Percentiles rank a stretch among this genome's conserved stretches.
These are phyloP conservation scores for Pleurotus eryngii DNA, from an alignment of 768 basidiomycete species.

Conservation along the genomic window DNA sequence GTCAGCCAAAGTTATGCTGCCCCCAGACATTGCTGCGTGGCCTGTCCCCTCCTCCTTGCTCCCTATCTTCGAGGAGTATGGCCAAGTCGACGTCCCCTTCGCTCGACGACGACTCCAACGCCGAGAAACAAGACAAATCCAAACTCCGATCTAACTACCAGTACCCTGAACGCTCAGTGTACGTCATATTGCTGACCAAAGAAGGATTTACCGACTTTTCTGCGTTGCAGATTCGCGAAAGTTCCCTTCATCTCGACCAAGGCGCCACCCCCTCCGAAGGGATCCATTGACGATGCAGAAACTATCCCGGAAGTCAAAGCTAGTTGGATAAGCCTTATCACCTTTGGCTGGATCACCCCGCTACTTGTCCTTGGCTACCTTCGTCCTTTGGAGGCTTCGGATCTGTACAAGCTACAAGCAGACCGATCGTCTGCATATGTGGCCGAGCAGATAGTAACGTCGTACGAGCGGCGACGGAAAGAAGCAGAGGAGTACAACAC, in stretches of 20 bases:
- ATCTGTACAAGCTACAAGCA: constrained; percentile 77
- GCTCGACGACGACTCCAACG: constrained; percentile 2
- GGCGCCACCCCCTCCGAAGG: constrained; percentile 40
- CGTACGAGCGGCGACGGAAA: constrained; percentile 56
- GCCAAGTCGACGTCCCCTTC: constrained; percentile 4
- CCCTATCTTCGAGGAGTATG: neutral
- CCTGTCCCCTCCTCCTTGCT: neutral
- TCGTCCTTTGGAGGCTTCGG: constrained; percentile 75
- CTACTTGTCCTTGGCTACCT: constrained; percentile 73
- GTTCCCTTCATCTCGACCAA: constrained; percentile 39
- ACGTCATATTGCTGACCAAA: neutral
- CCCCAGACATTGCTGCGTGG: neutral
- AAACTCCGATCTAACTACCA: constrained; percentile 1
- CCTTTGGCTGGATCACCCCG: constrained; percentile 75
- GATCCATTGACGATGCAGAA: constrained; percentile 56
- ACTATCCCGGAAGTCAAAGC: constrained; percentile 68
- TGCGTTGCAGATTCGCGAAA: constrained; percentile 20
- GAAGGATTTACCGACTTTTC: neutral
- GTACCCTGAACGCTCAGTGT: constrained; percentile 1
- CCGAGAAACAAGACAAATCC: neutral
- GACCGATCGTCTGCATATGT: constrained; percentile 55
- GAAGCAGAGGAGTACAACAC: constrained; percentile 70
- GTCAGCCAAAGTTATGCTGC: neutral
- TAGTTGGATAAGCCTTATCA: constrained; percentile 52
- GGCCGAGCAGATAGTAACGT: constrained; percentile 57